Conservation (phyloP, 148 eudicot species). For the Spergularia marina region DNA sequence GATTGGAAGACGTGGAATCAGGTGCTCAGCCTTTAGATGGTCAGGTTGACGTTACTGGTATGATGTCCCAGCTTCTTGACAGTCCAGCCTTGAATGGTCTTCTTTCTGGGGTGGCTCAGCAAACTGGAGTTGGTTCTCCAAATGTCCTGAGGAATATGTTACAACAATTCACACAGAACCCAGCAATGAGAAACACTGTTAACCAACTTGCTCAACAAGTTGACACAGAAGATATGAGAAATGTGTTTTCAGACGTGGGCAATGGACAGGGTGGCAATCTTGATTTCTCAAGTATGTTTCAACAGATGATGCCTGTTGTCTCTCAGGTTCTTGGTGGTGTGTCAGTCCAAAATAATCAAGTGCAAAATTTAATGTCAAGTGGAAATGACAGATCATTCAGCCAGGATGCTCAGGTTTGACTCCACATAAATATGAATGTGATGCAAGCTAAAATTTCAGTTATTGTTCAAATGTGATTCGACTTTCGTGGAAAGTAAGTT, state of each 20-base stretch:
- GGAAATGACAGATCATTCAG: slow-evolving; percentile 22
- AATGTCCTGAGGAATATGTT: slow-evolving; percentile 79
- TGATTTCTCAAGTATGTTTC: slow-evolving; percentile 83
- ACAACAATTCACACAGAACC: slow-evolving; percentile 75
- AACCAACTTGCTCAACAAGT: slow-evolving; percentile 90
- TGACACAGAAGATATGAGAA: slow-evolving; percentile 54
- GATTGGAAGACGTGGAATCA: slow-evolving; percentile 18
- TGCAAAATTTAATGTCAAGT: slow-evolving; percentile 23
- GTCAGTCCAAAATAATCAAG: slow-evolving; percentile 31
- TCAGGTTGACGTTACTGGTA: slow-evolving; percentile 48
- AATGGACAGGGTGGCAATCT: slow-evolving; percentile 59
- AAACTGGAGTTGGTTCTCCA: slow-evolving; percentile 80
- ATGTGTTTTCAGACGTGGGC: slow-evolving; percentile 57
- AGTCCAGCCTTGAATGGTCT: slow-evolving; percentile 74
- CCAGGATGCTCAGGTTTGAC: slow-evolving; percentile 51
- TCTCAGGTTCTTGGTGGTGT: slow-evolving; percentile 78
- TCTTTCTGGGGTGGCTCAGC: slow-evolving; percentile 77
- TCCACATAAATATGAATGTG: neutral
- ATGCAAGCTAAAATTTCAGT: neutral
- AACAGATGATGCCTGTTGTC: slow-evolving; percentile 98
- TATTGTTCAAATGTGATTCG: neutral
- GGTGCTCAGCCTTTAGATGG: slow-evolving; percentile 38
- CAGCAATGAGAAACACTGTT: slow-evolving; percentile 80
- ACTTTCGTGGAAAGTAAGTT: neutral
- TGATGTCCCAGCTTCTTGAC: slow-evolving; percentile 73